A percentile compares a stretch with the other conserved stretches of the same genome.
phyloP scores from a whole-genome alignment of 306 rosid species.

The Acacia confusa region DNA sequence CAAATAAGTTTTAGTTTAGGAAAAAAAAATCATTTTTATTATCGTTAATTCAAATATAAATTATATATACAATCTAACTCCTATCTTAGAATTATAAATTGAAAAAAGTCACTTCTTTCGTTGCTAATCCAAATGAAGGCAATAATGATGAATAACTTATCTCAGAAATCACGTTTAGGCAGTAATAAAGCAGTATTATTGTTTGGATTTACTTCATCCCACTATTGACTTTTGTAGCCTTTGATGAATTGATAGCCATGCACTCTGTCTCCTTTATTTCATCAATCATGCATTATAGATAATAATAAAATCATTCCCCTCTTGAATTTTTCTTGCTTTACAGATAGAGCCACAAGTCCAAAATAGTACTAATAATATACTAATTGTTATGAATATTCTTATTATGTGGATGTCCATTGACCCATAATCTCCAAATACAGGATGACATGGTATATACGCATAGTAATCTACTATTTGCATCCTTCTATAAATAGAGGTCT shows the following conservation, averaged over 20 bases:
- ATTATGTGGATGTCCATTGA: too few species aligned
- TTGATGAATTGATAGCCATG: not conserved
- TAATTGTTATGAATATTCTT: too few species aligned
- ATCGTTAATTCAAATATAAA: too few species aligned
- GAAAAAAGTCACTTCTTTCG: too few species aligned
- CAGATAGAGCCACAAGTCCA: not conserved
- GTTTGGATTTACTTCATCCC: not conserved
- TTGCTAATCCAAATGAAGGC: not conserved
- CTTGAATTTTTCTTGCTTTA: not conserved
- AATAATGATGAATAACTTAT: not conserved
- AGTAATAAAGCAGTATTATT: not conserved
- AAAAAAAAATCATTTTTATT: too few species aligned
- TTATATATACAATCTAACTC: too few species aligned
- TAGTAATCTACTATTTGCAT: too few species aligned
- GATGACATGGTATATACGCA: too few species aligned
- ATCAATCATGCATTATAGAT: not conserved
- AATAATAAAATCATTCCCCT: not conserved
- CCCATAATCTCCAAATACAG: too few species aligned
- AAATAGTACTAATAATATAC: not conserved
- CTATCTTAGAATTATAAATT: too few species aligned
- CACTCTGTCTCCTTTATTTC: not conserved
- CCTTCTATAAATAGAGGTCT: too few species aligned
- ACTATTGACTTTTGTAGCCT: not conserved
- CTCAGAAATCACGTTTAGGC: not conserved
- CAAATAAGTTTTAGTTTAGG: too few species aligned